Conservation (phyloP, 768 basidiomycete genomes). For the Crucibulum laeve region DNA sequence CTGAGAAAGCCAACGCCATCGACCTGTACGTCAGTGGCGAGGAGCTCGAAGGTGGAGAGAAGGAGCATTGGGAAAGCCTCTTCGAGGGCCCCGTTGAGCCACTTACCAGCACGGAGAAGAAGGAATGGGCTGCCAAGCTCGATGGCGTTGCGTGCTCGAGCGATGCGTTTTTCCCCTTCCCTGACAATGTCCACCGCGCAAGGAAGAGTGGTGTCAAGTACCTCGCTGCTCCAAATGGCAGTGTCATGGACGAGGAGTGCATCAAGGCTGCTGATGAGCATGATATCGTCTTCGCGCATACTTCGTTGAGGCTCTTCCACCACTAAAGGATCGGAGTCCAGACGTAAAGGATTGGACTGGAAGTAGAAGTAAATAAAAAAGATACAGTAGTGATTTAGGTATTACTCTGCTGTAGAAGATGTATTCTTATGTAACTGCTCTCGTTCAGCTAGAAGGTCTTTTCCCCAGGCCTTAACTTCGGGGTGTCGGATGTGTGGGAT, state of each 20-base stretch:
- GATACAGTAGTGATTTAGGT: neutral
- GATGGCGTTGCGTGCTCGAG: constrained; percentile 90
- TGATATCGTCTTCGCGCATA: constrained; percentile 88
- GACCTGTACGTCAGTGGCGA: constrained; percentile 94
- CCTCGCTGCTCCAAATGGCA: constrained; percentile 87
- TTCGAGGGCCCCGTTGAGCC: constrained; percentile 72
- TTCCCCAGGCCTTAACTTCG: constrained; percentile 72
- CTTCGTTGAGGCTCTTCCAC: constrained; percentile 85
- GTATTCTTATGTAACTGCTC: constrained; percentile 9
- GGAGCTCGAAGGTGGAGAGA: constrained; percentile 83
- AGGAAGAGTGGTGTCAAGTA: constrained; percentile 90
- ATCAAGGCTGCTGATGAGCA: constrained; percentile 96
- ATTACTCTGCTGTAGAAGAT: neutral
- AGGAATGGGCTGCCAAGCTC: constrained; percentile 67
- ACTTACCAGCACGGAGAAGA: constrained; percentile 66
- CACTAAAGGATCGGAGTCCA: constrained; percentile 44
- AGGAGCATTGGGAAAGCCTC: constrained; percentile 83
- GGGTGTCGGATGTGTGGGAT: constrained; percentile 67
- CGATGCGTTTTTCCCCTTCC: constrained; percentile 99
- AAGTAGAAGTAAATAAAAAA: too few relatives aligned
- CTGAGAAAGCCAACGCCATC: constrained; percentile 98
- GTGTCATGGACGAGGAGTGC: constrained; percentile 96
- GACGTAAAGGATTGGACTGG: too few relatives aligned
- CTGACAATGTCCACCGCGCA: constrained; percentile 95
- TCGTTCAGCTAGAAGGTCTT: constrained; percentile 49